Base-by-base conservation (phyloP, 306 rosid genomes). In the Begonia fuchsioides region DNA sequence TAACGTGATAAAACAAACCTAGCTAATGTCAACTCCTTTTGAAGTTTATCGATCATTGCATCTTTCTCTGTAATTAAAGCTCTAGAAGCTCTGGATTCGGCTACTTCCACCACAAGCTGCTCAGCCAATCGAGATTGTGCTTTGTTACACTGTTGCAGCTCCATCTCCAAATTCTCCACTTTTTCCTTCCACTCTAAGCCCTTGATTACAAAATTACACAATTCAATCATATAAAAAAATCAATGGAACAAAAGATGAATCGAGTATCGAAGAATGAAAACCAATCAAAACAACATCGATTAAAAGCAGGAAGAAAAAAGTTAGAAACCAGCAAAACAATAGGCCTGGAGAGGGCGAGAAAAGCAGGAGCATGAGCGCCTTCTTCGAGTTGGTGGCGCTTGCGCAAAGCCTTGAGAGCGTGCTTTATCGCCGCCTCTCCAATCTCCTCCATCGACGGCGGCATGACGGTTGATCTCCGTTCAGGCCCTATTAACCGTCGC, bases 121-220 rank as follows among this genome's bases (percentile, higher is more conserved):
- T 82, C 93, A 0, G 98, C 81, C 19, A 85, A 35, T 18, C 93
- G 85, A 15, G 98, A 85, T 54, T 92, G 98, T 51, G 96, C 94
- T 74, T 82, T 92, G 66, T 92, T 85, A 69, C 87, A 79, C 55
- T 92, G 98, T 68, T 85, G 96, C 65, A 92, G 98, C 60, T 92
- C 98, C 65, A 71, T 47, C 58, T 85, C 81, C 60, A 82, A 65
- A 50, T 59, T 85, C 54, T 85, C 98, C 0, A 82, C 85, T 62
- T 85, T 92, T 77, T 85, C 96, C 58, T 92, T 79, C 98, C 98
- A 92, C 62, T 92, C 96, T 46, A 87, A 92, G 13, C 98, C 90
- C 98, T 85, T 54, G 45, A 75, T 13, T 13, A 59, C 54, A 51
- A 32, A 58, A 49, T 18, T 38, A 43, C 46, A 39, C 32, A 13